Base-by-base conservation (phyloP, 805 yeast species). In the Lipomyces sp. region DNA sequence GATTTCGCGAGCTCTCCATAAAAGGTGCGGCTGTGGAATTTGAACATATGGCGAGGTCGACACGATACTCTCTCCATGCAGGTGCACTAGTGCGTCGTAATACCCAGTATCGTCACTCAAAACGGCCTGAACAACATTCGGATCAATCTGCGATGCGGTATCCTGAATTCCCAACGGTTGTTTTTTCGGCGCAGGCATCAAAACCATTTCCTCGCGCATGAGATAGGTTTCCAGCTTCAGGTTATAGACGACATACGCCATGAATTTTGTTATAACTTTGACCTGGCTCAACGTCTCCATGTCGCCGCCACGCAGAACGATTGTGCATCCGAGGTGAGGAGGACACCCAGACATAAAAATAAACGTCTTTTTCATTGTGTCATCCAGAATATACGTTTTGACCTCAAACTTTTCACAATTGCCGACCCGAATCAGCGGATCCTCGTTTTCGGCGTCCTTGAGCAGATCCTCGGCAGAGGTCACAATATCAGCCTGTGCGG, bases 21-120 rank as follows among this genome's bases (percentile, higher is more conserved):
- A 68, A 10, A 84, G 72, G 45, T 76, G 74, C 0, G 98, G 98
- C 2, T 80, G 69, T 0, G 82, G 80, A 61, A 86, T 85, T 18
- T 76, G 73, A 0, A 90, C 90, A 45, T 89, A 79, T 0, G 98
- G 97, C 1, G 98, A 90, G 0, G 87, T 77, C 2, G 95, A 86
- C 24, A 91, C 68, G 3, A 81, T 70, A 53, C 87, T 70, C n/a
- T 70, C 70, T 16, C 72, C 65, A 45, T 82, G 70, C 29, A 67
- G 60, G 14, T 66, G 64, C 4, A 74, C 55, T 55, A 62, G 38
- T 6, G 65, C 63, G 41, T 68, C 71, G 6, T 63, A 57, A 43
- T 51, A 61, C 14, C 62, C 56, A 1, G 65, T 42, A 21, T 29
- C 38, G 2, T 28, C 43, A n/a, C 14, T 7, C 23, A 16, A 26